These are phyloP conservation scores for Cordyceps cateniannulata DNA, from an alignment of 2,329 filamentous ascomycete genomes.

Conservation along the genomic window DNA sequence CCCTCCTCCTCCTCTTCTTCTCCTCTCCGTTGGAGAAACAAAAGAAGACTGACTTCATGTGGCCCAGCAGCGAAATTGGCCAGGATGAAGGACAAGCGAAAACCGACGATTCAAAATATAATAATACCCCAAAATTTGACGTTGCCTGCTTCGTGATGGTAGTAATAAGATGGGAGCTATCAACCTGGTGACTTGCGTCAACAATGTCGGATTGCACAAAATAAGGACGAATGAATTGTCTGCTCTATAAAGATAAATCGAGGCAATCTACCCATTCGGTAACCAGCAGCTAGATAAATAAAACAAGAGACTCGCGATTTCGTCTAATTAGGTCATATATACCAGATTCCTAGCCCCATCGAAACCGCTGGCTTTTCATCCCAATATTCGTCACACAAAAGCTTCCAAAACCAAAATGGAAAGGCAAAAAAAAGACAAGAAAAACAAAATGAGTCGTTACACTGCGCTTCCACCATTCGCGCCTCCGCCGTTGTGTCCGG, in stretches of 20 bases:
- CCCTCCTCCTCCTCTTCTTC: no score
- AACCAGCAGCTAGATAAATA: no score
- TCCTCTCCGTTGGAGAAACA: not conserved
- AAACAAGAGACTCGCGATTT: no score
- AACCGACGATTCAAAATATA: slow-evolving; percentile 1
- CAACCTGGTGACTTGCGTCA: not conserved
- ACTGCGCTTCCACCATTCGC: slow-evolving; percentile 17
- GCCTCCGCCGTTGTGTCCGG: slow-evolving; percentile 20
- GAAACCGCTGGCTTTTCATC: not conserved
- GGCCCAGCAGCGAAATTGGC: not conserved
- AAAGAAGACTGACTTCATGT: not conserved
- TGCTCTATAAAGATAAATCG: no score
- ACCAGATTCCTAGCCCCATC: not conserved
- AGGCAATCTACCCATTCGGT: no score
- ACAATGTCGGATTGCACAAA: no score
- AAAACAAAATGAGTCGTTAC: not conserved
- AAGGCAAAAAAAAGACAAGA: not conserved
- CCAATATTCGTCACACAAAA: not conserved
- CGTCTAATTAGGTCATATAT: no score
- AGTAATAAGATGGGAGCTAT: not conserved
- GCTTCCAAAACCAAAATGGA: not conserved
- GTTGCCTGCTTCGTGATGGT: not conserved
- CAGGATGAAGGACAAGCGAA: not conserved
- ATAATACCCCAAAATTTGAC: not conserved
- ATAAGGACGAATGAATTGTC: no score